Base-by-base conservation (phyloP, 208 protist species). In the Leishmania braziliensis region DNA sequence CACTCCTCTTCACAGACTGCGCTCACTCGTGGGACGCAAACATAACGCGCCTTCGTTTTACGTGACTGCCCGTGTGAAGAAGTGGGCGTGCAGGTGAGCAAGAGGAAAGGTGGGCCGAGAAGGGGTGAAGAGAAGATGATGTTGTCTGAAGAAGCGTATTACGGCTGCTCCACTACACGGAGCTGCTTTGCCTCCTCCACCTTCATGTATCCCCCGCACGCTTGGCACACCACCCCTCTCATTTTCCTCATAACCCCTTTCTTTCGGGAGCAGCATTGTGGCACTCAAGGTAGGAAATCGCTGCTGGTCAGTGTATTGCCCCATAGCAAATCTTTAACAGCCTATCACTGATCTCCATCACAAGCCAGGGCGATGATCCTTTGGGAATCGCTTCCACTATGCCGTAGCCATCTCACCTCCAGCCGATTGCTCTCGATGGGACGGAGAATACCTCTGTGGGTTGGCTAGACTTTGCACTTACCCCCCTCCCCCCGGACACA, bases 211-310 rank as follows among this genome's bases (percentile, higher is more conserved):
- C 43, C 62, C 68, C 36, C 23, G 39, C 39, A 70, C 29, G 0
- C 33, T 29, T 10, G 65, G 29, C 14, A 48, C 26, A 9, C 29
- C 29, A 29, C 39, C 29, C 29, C 74, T 26, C 46, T 79, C 29
- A n/a, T 68, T 78, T 51, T 62, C 36, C 29, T 74, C 12, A n/a
- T 86, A 6, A 23, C 50, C 6, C 33, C 56, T 69, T 54, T 48
- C 73, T 80, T 81, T 83, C 26, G 69, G 73, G 26, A 26, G 23
- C 14, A 39, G 48, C 62, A 43, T 26, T 43, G 23, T 20, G 70
- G 48, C 46, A 14, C 39, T 54, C 33, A 26, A 26, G 33, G 65
- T 33, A 29, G 29, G 14, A 14, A 46, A 70, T 10, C 58, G 5
- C 58, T 29, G 9, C 26, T 63, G 58, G 9, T 0, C 58, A 63